Evolutionary conservation across 1,139 yeast species (phyloP), one percentile per base, ranked within the genome.

Genomic region (Sugiyamaella paludigena): DNA sequence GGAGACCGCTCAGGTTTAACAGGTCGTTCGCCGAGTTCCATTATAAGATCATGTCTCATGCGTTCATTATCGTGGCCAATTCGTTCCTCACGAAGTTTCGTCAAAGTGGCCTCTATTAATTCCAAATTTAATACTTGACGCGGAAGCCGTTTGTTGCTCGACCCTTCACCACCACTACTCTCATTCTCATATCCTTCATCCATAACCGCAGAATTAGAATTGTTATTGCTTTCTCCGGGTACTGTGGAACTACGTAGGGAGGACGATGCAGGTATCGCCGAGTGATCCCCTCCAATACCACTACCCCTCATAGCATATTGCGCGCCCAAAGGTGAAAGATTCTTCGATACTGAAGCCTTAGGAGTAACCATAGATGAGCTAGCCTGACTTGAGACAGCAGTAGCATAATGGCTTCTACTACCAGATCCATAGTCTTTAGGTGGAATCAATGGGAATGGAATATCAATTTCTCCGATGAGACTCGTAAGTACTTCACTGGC

Each of bases 401-500:
- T 43, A 16, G 47, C 50, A 41, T 40, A 47, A 34, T 50, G 49
- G n/a, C 40, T 47, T 28, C 44, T 36, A 29, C 36, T 45, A 11
- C 45, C 40, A 27, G 43, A 27, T 29, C 49, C 48, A 13, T 47
- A 46, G 32, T 56, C 59, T 48, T 58, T 58, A 7, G 65, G 56
- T 9, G 68, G 70, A 31, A 71, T 63, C 27, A 72, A 57, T 6
- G 72, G 71, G 36, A 65, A 62, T 0, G 76, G 73, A 1, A 72
- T 65, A 19, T 66, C 65, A 16, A 72, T 64, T 16, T 68, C 70
- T 3, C 76, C 76, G 36, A 71, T 64, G 24, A 73, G 46, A 45
- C 72, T 66, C 32, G 69, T 68, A 30, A 72, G 53, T 2, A 70
- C 71, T 40, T 72, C 76, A 26, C 63, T 66, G 0, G 76, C 76